Base-by-base conservation (phyloP, 257 asterid species). In the Orobanche coerulescens region DNA sequence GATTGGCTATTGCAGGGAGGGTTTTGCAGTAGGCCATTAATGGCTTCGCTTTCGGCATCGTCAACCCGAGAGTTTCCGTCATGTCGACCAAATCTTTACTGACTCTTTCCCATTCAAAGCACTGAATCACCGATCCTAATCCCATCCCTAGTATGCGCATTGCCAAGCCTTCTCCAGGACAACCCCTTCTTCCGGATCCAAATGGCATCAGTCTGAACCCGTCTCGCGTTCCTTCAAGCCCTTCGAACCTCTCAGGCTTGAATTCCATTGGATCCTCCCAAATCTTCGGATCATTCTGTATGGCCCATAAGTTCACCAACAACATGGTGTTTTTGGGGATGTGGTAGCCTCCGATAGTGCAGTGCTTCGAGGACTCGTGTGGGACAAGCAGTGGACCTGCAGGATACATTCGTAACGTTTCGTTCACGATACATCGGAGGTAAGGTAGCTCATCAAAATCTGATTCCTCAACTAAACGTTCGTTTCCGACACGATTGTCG, bases 191-290 rank as follows among this genome's bases (percentile, higher is more conserved):
- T n/a, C n/a, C n/a, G n/a, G n/a, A n/a, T n/a, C n/a, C n/a, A n/a
- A n/a, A n/a, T n/a, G n/a, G n/a, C n/a, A n/a, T n/a, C n/a, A n/a
- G n/a, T n/a, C n/a, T 72, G 26, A 71, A 77, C 1, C 77, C 85
- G 4, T 71, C 84, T 10, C 71, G 66, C 0, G 52, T 58, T 2
- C 75, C 79, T 9, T 78, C 79, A 0, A 59, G 2, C 4, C 69
- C 76, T 40, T 77, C 80, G n/a, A 81, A 83, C 25, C 92, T 80
- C 67, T 86, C 87, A 0, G 95, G 95, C 54, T 62, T 74, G 55
- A 86, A 86, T 62, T 69, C 71, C 16, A 44, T 14, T 1, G 82
- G 78, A 4, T 81, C 78, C 0, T 79, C 76, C 89, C 89, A 86
- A 7, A 59, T 14, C 54, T 70, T 74, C 1, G 85, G 79, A 34